Percentiles rank a stretch among this genome's conserved stretches.
These are phyloP conservation scores for Aureobasidium mangrovei DNA, from an alignment of 2,329 filamentous ascomycete genomes.

Conservation along the genomic window DNA sequence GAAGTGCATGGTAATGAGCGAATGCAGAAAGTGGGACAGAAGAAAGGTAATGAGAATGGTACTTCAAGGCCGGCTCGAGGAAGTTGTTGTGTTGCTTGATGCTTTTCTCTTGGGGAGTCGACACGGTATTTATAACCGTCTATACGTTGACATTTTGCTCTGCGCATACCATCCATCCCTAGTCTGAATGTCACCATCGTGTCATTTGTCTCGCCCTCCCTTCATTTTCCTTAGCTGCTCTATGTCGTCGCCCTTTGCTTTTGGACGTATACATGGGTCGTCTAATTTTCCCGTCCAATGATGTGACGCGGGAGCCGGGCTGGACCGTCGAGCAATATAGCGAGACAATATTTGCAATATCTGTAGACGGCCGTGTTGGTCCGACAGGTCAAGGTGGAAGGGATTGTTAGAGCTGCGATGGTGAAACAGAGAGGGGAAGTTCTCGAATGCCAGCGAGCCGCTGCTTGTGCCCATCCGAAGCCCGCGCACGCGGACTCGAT, in stretches of 20 bases:
- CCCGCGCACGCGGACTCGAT: not conserved
- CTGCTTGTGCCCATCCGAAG: not conserved
- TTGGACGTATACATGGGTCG: not conserved
- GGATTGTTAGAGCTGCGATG: not conserved
- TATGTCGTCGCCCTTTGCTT: not conserved
- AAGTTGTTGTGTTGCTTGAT: not conserved
- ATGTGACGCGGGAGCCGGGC: not conserved
- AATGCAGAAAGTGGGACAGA: not conserved
- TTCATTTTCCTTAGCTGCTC: not conserved
- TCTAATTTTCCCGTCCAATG: conserved; percentile 9
- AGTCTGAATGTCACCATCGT: not conserved
- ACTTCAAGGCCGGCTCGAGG: conserved; percentile 4
- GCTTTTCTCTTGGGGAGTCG: not conserved
- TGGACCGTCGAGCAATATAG: not conserved
- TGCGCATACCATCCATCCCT: no score
- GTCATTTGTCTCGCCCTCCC: not conserved
- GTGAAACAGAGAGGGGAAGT: conserved; percentile 10
- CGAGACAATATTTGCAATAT: not conserved
- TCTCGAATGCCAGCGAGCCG: not conserved
- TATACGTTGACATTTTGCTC: no score
- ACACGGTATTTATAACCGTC: not conserved
- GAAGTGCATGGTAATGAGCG: conserved; percentile 9
- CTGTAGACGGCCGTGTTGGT: conserved; percentile 7
- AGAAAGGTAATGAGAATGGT: not conserved
- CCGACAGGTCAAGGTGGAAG: not conserved